Base-by-base conservation (phyloP, 169 alveolate species). In the Plasmodium gaboni region DNA sequence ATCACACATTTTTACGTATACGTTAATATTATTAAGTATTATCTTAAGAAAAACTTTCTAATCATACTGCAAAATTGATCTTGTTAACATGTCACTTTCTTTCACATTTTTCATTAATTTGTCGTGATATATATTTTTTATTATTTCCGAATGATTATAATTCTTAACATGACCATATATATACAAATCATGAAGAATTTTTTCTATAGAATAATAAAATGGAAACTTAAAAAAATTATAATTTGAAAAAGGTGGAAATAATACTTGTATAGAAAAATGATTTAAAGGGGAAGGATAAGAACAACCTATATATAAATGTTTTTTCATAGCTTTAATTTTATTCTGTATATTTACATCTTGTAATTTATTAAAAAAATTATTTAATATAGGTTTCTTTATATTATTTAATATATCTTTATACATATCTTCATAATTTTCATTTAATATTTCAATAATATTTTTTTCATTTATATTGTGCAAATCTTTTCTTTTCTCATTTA, bases 141-240 rank as follows among this genome's bases (percentile, higher is more conserved):
- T 83, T 42, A 83, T 38, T 28, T 83, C 91, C 32, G 91, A 83
- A 53, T 67, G 85, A 60, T 60, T 69, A 70, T 83, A 83, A 83
- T 83, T 83, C 38, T 83, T 83, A 15, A 83, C 91, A 69, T 83
- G 91, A 1, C 91, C 91, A 83, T 83, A 83, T 67, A 83, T 15
- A 59, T 83, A 69, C 91, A 83, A 68, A 68, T 83, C 86, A 59
- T 68, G 63, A 13, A 83, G n/a, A 55, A 83, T 83, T 83, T 70
- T 83, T 57, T 46, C 86, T 68, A 83, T 83, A 50, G 91, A 76
- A 28, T 68, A 83, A 69, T 83, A 83, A 57, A 83, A 83, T 13
- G 91, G 91, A 69, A 83, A 83, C 5, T 73, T 28, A 83, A 83
- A 83, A 69, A 83, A 83, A 61, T 83, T 83, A 57, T 69, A 68